These are phyloP conservation scores for Silene vulgaris DNA, from an alignment of 179 eudicot species.

Conservation along the genomic window DNA sequence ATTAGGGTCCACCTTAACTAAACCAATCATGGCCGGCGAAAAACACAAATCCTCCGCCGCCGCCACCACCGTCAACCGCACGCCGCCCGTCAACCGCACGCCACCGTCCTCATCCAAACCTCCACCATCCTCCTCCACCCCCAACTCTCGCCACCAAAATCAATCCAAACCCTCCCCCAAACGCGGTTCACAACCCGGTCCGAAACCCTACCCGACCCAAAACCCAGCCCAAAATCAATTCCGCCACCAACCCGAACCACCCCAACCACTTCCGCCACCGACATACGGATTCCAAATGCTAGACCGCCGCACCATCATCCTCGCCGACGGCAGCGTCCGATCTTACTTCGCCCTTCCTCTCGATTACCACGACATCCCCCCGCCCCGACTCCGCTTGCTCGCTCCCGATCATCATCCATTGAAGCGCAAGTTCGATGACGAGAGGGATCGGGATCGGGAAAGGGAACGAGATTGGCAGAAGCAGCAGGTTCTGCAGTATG, in stretches of 20 bases:
- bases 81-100: neutral
- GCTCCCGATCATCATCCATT: neutral
- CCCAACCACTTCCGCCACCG: neutral
- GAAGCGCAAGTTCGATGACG: slow-evolving; percentile 12
- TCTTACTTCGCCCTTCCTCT: slow-evolving; percentile 15
- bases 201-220: neutral
- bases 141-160: neutral
- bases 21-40: neutral
- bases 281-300: slow-evolving; percentile 15
- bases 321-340: neutral
- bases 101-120: neutral
- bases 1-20: neutral
- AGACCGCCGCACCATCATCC: slow-evolving; percentile 15
- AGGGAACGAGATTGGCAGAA: slow-evolving; percentile 5
- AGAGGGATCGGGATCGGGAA: neutral
- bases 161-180: slow-evolving; percentile 12
- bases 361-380: slow-evolving; percentile 8
- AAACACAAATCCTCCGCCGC: neutral
- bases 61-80: neutral
- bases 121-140: neutral
- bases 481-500: slow-evolving; percentile 8
- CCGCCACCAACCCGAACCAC: neutral
- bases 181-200: neutral
- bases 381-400: neutral
- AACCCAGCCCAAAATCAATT: neutral